These are phyloP conservation scores for Allantophomopsis cytisporea DNA, from an alignment of 2,329 filamentous ascomycete genomes.

Conservation along the genomic window DNA sequence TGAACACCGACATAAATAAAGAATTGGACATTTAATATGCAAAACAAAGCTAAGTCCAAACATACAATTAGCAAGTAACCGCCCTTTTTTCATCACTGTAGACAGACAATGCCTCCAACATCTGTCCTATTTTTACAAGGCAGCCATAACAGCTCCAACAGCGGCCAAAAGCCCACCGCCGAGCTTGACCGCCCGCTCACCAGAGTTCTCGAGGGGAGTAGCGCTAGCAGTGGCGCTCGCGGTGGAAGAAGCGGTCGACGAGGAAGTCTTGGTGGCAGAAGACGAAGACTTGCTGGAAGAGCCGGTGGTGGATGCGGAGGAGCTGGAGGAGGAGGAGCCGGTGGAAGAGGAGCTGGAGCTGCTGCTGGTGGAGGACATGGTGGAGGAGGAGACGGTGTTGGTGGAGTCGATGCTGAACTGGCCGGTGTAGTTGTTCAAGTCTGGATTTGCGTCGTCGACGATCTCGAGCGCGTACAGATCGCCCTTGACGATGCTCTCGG, in stretches of 20 bases:
- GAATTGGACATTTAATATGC: no score
- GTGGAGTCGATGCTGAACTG: constrained; percentile 13
- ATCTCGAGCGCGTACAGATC: constrained; percentile 6
- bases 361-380: background rate
- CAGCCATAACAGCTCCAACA: constrained; percentile 1
- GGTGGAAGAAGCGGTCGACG: background rate
- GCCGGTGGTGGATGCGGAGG: constrained; percentile 8
- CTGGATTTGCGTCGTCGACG: constrained; percentile 9
- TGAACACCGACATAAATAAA: no score
- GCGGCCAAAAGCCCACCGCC: constrained; percentile 1
- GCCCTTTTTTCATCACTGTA: background rate
- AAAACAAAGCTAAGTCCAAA: no score
- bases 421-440: constrained; percentile 11
- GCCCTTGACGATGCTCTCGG: constrained; percentile 3
- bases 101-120: background rate
- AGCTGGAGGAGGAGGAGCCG: constrained; percentile 16
- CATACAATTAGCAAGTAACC: no score
- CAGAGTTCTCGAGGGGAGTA: background rate
- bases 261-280: constrained; percentile 4
- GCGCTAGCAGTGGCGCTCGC: background rate
- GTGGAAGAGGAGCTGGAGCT: background rate
- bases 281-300: constrained; percentile 2
- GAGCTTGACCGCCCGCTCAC: background rate
- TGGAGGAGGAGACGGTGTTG: constrained; percentile 4
- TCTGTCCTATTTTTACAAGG: background rate